phyloP scores from a whole-genome alignment of 2,329 filamentous ascomycete genomes.

The Aspergillus hortae region DNA sequence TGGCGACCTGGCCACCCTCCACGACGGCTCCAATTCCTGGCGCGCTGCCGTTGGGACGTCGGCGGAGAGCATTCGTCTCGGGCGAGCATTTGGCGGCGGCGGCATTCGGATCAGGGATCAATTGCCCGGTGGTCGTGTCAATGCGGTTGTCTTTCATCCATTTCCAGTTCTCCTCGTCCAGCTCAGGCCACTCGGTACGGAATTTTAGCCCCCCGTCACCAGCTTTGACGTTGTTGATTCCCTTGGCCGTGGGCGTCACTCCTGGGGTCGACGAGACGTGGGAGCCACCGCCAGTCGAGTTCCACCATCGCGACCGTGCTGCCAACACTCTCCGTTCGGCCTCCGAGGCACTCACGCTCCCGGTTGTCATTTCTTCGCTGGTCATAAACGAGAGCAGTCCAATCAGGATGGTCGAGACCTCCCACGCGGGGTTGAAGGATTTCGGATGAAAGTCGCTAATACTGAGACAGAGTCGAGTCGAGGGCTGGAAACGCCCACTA shows the following conservation, averaged over 20 bases:
- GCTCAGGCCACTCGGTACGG: slow-evolving; percentile 79
- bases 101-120: slow-evolving; percentile 53
- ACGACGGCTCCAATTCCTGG: slow-evolving; percentile 61
- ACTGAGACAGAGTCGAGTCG: slow-evolving; percentile 84
- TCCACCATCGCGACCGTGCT: slow-evolving; percentile 86
- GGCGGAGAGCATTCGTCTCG: slow-evolving; percentile 61
- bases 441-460: slow-evolving; percentile 98
- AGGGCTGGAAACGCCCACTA: slow-evolving; percentile 90
- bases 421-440: slow-evolving; percentile 97
- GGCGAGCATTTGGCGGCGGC: slow-evolving; percentile 56
- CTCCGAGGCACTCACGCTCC: slow-evolving; percentile 73
- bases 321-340: slow-evolving; percentile 76
- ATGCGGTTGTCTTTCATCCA: slow-evolving; percentile 86
- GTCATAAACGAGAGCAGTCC: slow-evolving; percentile 97
- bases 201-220: slow-evolving; percentile 94
- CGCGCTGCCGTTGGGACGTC: slow-evolving; percentile 57
- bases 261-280: slow-evolving; percentile 49
- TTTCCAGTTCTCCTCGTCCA: slow-evolving; percentile 84
- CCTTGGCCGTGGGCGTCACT: slow-evolving; percentile 57
- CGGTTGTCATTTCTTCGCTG: slow-evolving; percentile 96
- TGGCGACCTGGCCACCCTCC: slow-evolving; percentile 70
- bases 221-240: slow-evolving; percentile 75
- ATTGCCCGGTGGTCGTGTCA: slow-evolving; percentile 70
- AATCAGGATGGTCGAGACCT: slow-evolving; percentile 92
- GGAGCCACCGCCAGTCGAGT: slow-evolving; percentile 84